Evolutionary conservation across 2,329 filamentous ascomycete species (phyloP).

Genomic region (Curvularia verruculosa): DNA sequence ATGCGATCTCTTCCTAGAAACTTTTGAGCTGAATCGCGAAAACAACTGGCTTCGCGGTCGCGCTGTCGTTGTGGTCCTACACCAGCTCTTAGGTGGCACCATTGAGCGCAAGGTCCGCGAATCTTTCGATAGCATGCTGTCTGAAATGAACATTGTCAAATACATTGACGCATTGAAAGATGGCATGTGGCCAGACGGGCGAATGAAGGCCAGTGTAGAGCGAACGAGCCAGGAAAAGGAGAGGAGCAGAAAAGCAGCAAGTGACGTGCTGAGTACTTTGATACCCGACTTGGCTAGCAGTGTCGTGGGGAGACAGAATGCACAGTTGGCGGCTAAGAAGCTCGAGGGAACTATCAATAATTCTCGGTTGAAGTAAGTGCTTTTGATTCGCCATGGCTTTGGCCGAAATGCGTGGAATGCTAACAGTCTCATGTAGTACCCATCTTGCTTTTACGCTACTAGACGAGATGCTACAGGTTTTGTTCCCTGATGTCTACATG

Average conservation of each 20-base stretch:
- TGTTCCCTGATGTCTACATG: constrained; percentile 47
- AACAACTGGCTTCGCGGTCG: constrained; percentile 97
- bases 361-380: constrained; percentile 78
- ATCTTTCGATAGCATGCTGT: constrained; percentile 72
- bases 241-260: constrained; percentile 83
- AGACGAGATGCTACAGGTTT: constrained; percentile 55
- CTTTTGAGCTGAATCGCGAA: constrained; percentile 91
- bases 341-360: constrained; percentile 94
- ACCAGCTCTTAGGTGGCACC: constrained; percentile 92
- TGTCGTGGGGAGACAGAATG: constrained; percentile 91
- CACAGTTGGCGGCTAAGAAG: constrained; percentile 84
- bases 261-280: constrained; percentile 84
- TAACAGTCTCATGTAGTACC: constrained; percentile 47
- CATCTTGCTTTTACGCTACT: constrained; percentile 58
- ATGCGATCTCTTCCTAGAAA: constrained; percentile 94
- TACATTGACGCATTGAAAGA: constrained; percentile 78
- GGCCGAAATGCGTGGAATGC: not conserved
- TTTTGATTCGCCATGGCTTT: not conserved
- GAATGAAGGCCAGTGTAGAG: constrained; percentile 57
- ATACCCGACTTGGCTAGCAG: constrained; percentile 90
- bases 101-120: constrained; percentile 96
- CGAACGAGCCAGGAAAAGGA: constrained; percentile 76
- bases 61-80: constrained; percentile 93
- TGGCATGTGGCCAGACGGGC: constrained; percentile 80
- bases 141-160: constrained; percentile 77